Percentiles rank a stretch among this genome's conserved stretches.
Evolutionary conservation across 176 grass and related monocot species (phyloP).

Genomic region (Eremochloa ophiuroides): DNA sequence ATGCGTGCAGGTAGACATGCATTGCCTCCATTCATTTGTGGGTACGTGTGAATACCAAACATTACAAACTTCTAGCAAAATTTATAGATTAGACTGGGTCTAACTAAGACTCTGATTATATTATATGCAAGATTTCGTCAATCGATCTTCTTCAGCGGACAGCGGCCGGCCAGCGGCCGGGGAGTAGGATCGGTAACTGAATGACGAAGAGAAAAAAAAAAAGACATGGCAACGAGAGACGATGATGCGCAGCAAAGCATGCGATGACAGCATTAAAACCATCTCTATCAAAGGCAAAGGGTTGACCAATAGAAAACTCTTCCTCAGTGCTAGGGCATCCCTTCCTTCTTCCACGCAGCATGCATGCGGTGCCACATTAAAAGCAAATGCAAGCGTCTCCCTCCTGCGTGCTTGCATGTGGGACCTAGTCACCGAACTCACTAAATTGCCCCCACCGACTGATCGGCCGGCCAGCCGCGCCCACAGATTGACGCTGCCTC

Average conservation of each 20-base stretch:
- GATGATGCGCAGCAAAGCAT: neutral
- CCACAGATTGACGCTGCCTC: neutral
- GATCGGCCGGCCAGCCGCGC: neutral
- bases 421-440: slow-evolving; percentile 35
- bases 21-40: too few relatives aligned
- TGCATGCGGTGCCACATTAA: slow-evolving; percentile 6
- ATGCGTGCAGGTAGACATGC: too few relatives aligned
- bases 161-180: too few relatives aligned
- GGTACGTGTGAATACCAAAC: too few relatives aligned
- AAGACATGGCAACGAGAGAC: neutral
- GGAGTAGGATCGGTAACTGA: neutral
- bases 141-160: neutral
- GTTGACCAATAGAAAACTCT: neutral
- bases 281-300: neutral
- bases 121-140: neutral
- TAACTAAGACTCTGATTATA: neutral
- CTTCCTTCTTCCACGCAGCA: neutral
- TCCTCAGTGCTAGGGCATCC: slow-evolving; percentile 9
- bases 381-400: neutral
- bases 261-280: neutral
- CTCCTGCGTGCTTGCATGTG: neutral
- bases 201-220: neutral
- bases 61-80: too few relatives aligned
- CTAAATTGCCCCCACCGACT: slow-evolving; percentile 19
- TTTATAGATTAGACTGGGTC: too few relatives aligned